Base-by-base conservation (phyloP, 129 eudicot genomes). In the Escallonia herrerae region DNA sequence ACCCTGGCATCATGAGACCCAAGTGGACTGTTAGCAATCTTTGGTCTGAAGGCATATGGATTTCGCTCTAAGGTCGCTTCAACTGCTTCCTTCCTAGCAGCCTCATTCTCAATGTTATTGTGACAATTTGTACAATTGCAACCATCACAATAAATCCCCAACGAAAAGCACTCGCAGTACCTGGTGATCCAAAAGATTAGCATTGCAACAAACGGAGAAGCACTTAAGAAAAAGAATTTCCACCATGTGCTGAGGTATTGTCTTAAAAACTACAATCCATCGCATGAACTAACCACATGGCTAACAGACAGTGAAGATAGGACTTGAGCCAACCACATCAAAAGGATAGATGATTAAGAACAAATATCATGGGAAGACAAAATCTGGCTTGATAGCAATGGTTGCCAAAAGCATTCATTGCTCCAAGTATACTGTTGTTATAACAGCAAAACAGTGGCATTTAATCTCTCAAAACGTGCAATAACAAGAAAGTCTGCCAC, bases 101-200 rank as follows among this genome's bases (percentile, higher is more conserved):
- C 72, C 77, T 87, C 96, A 52, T 83, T 70, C 40, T 91, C 96
- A 22, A 70, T 64, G 54, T 79, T 91, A 66, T 91, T 91, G 57
- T 85, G 83, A 73, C 97, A 91, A 54, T 85, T 83, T 33, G 59
- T 43, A 68, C 97, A 91, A 71, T 87, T 87, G 80, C 97, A 91
- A 45, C 97, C 97, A 71, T 87, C 96, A 76, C 97, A 91, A 78
- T 83, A 87, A 50, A 72, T 39, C 33, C 97, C 97, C 46, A 89
- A 64, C 37, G 96, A 84, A 79, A 91, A 91, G 77, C 97, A 91
- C 61, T 85, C 96, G 56, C 97, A 91, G 56, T 90, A 90, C 87
- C 95, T 90, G 84, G 64, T 67, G 37, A n/a, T 57, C 58, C 68
- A 11, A 12, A 54, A 49, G 53, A 49, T 49, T 49, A 49, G 53